phyloP scores from a whole-genome alignment of 495 filamentous ascomycete species.

The Oleoguttula mirabilis region DNA sequence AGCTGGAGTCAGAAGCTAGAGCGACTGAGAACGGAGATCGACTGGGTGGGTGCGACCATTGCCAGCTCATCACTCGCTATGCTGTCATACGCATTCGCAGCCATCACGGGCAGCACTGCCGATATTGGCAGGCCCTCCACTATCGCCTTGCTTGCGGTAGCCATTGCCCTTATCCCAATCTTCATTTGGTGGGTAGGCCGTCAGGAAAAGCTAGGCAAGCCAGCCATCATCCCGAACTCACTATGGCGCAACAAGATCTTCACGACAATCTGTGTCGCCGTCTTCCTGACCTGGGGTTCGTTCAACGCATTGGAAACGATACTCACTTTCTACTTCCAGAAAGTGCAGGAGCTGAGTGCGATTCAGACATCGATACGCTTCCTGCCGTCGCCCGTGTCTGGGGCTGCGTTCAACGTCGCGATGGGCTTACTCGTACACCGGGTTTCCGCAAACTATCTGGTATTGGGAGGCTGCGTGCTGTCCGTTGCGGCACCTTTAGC shows the following conservation, averaged over 20 bases:
- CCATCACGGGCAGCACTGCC: slow-evolving; percentile 28
- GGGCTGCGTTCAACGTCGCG: slow-evolving; percentile 40
- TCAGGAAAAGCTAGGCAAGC: slow-evolving; percentile 32
- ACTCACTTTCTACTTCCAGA: slow-evolving; percentile 44
- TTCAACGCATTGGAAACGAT: slow-evolving; percentile 38
- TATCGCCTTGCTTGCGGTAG: slow-evolving; percentile 30
- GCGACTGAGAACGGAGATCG: slow-evolving; percentile 31
- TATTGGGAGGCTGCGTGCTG: slow-evolving; percentile 34
- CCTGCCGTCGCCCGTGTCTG: slow-evolving; percentile 43
- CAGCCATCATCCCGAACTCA: slow-evolving; percentile 40
- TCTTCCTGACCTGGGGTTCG: slow-evolving; percentile 40
- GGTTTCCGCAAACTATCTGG: slow-evolving; percentile 38
- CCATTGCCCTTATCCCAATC: slow-evolving; percentile 32
- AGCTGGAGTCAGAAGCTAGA: slow-evolving; percentile 16
- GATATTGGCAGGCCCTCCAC: slow-evolving; percentile 26
- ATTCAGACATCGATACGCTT: slow-evolving; percentile 39
- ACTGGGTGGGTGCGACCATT: slow-evolving; percentile 37
- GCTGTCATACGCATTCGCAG: slow-evolving; percentile 37
- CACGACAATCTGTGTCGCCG: slow-evolving; percentile 37
- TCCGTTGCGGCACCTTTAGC: slow-evolving; percentile 42
- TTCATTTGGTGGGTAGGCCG: slow-evolving; percentile 38
- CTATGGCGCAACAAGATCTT: slow-evolving; percentile 42
- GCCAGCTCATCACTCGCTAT: slow-evolving; percentile 30
- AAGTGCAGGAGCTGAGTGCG: slow-evolving; percentile 34
- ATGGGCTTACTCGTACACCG: slow-evolving; percentile 44